phyloP scores from a whole-genome alignment of 257 asterid species.

The Solanum microdontum region DNA sequence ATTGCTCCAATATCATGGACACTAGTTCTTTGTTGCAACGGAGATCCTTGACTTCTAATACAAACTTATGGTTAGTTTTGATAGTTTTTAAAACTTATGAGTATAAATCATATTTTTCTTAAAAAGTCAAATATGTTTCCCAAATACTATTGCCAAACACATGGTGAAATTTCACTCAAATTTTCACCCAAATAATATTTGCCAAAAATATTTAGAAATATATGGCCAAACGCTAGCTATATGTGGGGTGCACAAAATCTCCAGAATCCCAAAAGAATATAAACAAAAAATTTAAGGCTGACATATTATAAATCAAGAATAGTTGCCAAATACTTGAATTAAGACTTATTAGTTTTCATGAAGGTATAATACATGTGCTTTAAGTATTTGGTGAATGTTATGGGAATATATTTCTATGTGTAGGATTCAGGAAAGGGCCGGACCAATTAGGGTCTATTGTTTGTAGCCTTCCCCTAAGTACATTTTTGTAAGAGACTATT shows the following conservation, averaged over 20 bases:
- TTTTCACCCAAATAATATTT: too few relatives aligned
- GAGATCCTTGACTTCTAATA: too few relatives aligned
- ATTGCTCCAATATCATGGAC: too few relatives aligned
- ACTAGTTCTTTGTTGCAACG: too few relatives aligned
- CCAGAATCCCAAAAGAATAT: slow-evolving; percentile 41
- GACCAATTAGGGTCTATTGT: background rate
- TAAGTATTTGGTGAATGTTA: background rate
- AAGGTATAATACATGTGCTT: background rate
- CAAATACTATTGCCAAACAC: too few relatives aligned
- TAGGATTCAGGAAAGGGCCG: background rate
- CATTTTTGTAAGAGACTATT: background rate
- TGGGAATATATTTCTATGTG: background rate
- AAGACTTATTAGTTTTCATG: background rate
- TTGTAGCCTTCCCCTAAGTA: background rate
- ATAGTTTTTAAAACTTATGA: too few relatives aligned
- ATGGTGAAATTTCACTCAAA: too few relatives aligned
- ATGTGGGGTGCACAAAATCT: slow-evolving; percentile 42
- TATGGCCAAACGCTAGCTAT: background rate
- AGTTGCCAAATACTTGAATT: background rate
- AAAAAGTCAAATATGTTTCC: too few relatives aligned
- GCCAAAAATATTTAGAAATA: too few relatives aligned
- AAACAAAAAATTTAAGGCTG: slow-evolving; percentile 28
- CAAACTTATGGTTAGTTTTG: too few relatives aligned
- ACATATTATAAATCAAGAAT: slow-evolving; percentile 11
- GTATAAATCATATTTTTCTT: too few relatives aligned